Base-by-base conservation (phyloP, 2,329 filamentous ascomycete genomes). In the Cordyceps cateniannulata region DNA sequence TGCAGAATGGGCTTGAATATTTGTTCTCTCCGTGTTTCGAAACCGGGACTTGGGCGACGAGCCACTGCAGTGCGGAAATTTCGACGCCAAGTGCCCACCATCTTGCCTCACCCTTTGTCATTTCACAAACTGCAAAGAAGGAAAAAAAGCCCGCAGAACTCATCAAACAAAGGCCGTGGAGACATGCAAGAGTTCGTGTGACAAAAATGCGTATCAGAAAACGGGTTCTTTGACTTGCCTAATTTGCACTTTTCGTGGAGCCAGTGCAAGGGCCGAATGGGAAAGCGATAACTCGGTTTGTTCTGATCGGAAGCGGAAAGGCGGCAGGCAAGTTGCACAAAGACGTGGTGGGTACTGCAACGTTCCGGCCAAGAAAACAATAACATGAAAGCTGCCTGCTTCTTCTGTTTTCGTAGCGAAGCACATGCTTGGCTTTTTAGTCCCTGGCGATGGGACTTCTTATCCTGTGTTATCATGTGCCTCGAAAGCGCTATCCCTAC, bases 241-340 rank as follows among this genome's bases (percentile, higher is more conserved):
- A 38, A 44, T 51, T 42, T 59, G 35, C 56, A 38, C 38, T 35
- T 51, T 44, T 59, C 56, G 47, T 32, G 35, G 56, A 48, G 56
- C 54, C 54, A 49, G n/a, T n/a, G 18, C 56, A 59, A 59, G 56
- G 56, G 56, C 56, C 47, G 56, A 35, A 59, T 51, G 22, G 55
- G 55, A 20, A 58, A 58, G 29, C 45, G 38, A 27, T 35, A 24
- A 24, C 55, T 50, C 44, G 35, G 42, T 50, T 47, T 47, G 44
- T n/a, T 40, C 54, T 57, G 56, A 59, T 59, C 47, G 48, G 56
- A 59, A 59, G 56, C 56, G 56, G 56, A 59, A 58, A 51, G 47
- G 24, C 56, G 56, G 25, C 54, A 22, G 45, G 29, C 44, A 47
- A 40, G 47, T 20, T 16, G 14, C 25, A 49, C 35, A 58, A 40